These are phyloP conservation scores for Rhizomucor miehei DNA, from an alignment of 371 early-diverging fungal genomes.

Conservation along the genomic window DNA sequence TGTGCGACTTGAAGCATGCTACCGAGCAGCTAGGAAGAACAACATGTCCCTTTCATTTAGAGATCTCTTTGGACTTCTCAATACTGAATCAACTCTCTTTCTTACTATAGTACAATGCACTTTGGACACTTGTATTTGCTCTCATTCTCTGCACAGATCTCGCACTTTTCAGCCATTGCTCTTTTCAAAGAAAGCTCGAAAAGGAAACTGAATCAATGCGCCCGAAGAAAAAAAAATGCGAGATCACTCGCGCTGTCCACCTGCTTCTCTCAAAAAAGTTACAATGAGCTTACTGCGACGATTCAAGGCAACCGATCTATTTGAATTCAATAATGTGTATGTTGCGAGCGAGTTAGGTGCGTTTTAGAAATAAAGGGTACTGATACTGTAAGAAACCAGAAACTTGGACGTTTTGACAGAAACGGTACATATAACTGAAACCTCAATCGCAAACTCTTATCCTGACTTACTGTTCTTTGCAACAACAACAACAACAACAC, in stretches of 20 bases:
- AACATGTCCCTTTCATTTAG: too few species aligned
- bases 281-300: conserved; percentile 47
- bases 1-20: conserved; percentile 39
- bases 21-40: conserved; percentile 30
- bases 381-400: conserved; percentile 30
- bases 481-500: too few species aligned
- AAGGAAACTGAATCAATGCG: not conserved
- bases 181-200: not conserved
- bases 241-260: not conserved
- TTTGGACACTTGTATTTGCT: conserved; percentile 44
- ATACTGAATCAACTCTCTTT: not conserved
- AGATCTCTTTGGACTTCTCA: not conserved
- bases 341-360: too few species aligned
- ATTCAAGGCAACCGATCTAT: conserved; percentile 79
- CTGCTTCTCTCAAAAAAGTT: not conserved
- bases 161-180: conserved; percentile 8
- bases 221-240: too few species aligned
- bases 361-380: not conserved
- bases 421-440: conserved; percentile 55
- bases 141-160: conserved; percentile 26
- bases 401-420: conserved; percentile 88
- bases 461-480: not conserved
- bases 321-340: conserved; percentile 88
- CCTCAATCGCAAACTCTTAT: not conserved
- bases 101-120: conserved; percentile 38